A percentile compares a stretch with the other conserved stretches of the same genome.
phyloP scores from a whole-genome alignment of 805 yeast genomes.

The Ogataea nonfermentans region DNA sequence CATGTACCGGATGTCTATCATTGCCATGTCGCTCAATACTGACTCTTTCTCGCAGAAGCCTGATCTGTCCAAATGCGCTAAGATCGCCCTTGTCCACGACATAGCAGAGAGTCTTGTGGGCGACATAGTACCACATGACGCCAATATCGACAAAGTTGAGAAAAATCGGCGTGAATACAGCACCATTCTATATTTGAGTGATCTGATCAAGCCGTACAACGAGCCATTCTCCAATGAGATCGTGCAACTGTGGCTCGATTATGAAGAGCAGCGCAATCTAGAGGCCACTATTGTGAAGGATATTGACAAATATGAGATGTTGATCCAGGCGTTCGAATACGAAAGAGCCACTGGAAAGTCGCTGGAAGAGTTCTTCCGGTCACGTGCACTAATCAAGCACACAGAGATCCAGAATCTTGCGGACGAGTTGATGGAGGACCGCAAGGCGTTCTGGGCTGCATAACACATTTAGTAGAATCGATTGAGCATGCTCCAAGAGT shows the following conservation, averaged over 20 bases:
- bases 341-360: slow-evolving; percentile 64
- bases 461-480: slow-evolving; percentile 22
- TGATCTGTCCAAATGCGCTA: slow-evolving; percentile 68
- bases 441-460: slow-evolving; percentile 40
- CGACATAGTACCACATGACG: slow-evolving; percentile 84
- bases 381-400: slow-evolving; percentile 63
- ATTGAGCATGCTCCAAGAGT: slow-evolving; percentile 45
- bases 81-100: slow-evolving; percentile 88
- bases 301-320: slow-evolving; percentile 86
- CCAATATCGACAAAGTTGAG: slow-evolving; percentile 64
- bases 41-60: slow-evolving; percentile 26
- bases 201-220: slow-evolving; percentile 65
- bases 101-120: slow-evolving; percentile 94
- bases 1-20: slow-evolving; percentile 90
- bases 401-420: slow-evolving; percentile 69
- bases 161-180: slow-evolving; percentile 78
- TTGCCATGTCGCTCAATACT: slow-evolving; percentile 63
- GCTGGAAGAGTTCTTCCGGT: slow-evolving; percentile 66
- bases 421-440: slow-evolving; percentile 50
- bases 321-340: slow-evolving; percentile 80
- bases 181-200: slow-evolving; percentile 65
- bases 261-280: slow-evolving; percentile 74
- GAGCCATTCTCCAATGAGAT: slow-evolving; percentile 60
- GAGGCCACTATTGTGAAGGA: slow-evolving; percentile 94
- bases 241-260: slow-evolving; percentile 76